Conservation (phyloP, 768 basidiomycete genomes). For the Filobasidium wieringae region DNA sequence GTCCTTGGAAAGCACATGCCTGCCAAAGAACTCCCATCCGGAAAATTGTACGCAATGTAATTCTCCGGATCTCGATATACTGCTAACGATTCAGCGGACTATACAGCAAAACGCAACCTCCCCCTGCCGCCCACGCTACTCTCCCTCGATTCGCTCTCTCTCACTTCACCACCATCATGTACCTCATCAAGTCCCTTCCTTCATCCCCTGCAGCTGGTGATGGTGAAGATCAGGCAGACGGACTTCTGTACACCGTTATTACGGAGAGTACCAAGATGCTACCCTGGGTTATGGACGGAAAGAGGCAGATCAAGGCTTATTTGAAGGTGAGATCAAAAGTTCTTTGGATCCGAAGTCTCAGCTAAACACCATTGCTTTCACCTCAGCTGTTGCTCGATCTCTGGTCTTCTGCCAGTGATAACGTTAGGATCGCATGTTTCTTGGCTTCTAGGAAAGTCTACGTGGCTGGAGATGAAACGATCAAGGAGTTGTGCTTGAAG, state of each 20-base stretch:
- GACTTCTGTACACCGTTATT: conserved; percentile 51
- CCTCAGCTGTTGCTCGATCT: conserved; percentile 65
- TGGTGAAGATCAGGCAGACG: conserved; percentile 21
- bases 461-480: conserved; percentile 60
- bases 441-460: conserved; percentile 71
- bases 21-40: conserved; percentile 65
- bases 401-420: conserved; percentile 74
- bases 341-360: background rate
- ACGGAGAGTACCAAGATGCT: conserved; percentile 77
- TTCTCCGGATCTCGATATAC: background rate
- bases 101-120: conserved; percentile 61
- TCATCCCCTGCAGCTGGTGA: conserved; percentile 44
- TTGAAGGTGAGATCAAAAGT: conserved; percentile 53
- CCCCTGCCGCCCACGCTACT: conserved; percentile 66
- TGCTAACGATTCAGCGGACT: background rate
- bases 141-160: conserved; percentile 78
- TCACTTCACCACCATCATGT: conserved; percentile 75
- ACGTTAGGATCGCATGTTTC: conserved; percentile 71
- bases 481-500: conserved; percentile 77
- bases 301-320: conserved; percentile 74
- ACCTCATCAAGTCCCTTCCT: conserved; percentile 61
- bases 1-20: conserved; percentile 78
- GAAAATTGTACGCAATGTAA: conserved; percentile 62
- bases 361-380: background rate
- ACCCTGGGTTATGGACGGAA: conserved; percentile 72